phyloP scores from a whole-genome alignment of 352 stramenopile species.

The Phytophthora pini region DNA sequence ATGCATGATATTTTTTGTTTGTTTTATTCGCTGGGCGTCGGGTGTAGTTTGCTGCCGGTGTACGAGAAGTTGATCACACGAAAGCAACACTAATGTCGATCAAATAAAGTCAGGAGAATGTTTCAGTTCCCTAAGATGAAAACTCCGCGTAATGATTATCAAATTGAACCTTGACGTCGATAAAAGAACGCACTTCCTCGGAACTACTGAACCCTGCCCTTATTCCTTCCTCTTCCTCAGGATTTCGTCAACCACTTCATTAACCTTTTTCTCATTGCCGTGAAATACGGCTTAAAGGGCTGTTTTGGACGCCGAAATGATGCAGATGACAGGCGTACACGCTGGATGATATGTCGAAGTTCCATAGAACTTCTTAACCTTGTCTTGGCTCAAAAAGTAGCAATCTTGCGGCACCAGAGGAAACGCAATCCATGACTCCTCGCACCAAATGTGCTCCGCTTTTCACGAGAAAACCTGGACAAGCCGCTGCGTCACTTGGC shows the following conservation, averaged over 20 bases:
- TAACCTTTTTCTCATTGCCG: conserved; percentile 1
- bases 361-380: conserved; percentile 35
- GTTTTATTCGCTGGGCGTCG: too few species aligned
- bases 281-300: conserved; percentile 29
- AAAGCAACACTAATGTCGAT: too few species aligned
- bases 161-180: conserved; percentile 4
- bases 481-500: background rate
- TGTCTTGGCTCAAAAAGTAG: conserved; percentile 27
- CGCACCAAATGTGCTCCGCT: conserved; percentile 15
- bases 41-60: too few species aligned
- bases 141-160: conserved; percentile 1
- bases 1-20: too few species aligned
- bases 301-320: conserved; percentile 35
- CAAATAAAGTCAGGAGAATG: too few species aligned
- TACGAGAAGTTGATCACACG: too few species aligned
- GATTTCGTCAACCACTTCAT: conserved; percentile 10
- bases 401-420: background rate
- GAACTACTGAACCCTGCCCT: conserved; percentile 11
- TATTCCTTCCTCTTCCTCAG: background rate
- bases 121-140: background rate
- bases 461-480: conserved; percentile 7
- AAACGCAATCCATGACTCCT: conserved; percentile 13
- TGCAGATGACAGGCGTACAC: conserved; percentile 34
- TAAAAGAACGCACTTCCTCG: conserved; percentile 7
- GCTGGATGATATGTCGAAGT: conserved; percentile 42